Conservation (phyloP, 352 stramenopile genomes). For the Globisporangium parvum region DNA sequence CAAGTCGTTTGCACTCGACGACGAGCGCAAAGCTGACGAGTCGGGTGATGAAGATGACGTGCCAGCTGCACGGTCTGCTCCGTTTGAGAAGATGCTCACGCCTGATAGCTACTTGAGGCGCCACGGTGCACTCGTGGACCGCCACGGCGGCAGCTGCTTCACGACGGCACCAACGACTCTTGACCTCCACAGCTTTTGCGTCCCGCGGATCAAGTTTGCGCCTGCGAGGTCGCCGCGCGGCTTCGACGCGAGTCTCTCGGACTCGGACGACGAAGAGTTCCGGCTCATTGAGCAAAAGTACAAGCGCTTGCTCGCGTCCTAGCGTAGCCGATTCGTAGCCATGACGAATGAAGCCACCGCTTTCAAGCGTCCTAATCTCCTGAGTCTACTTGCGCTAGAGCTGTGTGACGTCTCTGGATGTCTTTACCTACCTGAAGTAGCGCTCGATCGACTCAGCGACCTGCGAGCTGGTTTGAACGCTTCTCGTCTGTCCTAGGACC, state of each 20-base stretch:
- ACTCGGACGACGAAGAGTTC: constrained; percentile 74
- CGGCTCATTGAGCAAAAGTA: constrained; percentile 77
- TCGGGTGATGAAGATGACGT: constrained; percentile 13
- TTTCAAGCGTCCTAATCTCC: too few relatives aligned
- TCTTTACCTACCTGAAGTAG: too few relatives aligned
- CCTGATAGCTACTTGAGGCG: constrained; percentile 46
- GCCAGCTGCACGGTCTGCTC: not conserved
- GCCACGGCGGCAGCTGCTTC: constrained; percentile 45
- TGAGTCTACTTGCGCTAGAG: too few relatives aligned
- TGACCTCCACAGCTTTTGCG: constrained; percentile 66
- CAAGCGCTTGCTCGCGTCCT: constrained; percentile 29
- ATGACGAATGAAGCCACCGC: too few relatives aligned
- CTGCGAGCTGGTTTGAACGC: constrained; percentile 7
- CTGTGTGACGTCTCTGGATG: too few relatives aligned
- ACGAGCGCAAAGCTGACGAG: not conserved
- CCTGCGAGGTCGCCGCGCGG: constrained; percentile 13
- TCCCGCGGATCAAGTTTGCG: constrained; percentile 72
- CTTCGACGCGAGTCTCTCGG: constrained; percentile 18
- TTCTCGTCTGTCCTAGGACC: not conserved
- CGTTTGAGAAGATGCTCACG: constrained; percentile 25
- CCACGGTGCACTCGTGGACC: constrained; percentile 36
- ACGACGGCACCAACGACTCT: constrained; percentile 23
- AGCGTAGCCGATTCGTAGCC: too few relatives aligned
- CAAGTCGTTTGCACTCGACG: not conserved
- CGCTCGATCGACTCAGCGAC: not conserved